phyloP scores from a whole-genome alignment of 23 red algal genomes.

The Gracilaria gracilis region DNA sequence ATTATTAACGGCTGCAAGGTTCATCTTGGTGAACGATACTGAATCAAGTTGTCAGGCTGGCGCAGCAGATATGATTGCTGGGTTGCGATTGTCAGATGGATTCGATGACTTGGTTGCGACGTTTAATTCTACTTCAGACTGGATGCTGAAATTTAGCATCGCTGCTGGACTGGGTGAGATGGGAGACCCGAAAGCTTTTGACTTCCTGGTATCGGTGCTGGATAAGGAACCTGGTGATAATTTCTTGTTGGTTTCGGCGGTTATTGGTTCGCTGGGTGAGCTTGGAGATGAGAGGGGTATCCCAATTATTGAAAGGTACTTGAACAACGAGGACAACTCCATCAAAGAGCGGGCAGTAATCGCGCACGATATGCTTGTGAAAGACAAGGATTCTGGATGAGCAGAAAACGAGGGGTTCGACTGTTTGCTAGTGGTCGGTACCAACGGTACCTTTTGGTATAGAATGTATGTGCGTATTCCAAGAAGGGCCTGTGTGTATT shows the following conservation, averaged over 20 bases:
- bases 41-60: constrained; percentile 72
- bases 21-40: constrained; percentile 68
- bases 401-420: too few species aligned
- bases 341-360: constrained; percentile 77
- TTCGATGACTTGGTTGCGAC: constrained; percentile 76
- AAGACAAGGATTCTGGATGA: neutral
- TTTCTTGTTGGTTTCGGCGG: constrained; percentile 65
- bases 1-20: constrained; percentile 44
- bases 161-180: constrained; percentile 88
- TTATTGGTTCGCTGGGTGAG: constrained; percentile 86
- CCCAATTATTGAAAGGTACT: constrained; percentile 59
- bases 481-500: too few species aligned
- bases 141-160: constrained; percentile 92
- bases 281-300: constrained; percentile 75
- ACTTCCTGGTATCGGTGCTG: constrained; percentile 74
- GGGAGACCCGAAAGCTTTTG: constrained; percentile 78
- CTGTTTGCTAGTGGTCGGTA: too few species aligned
- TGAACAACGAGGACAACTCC: constrained; percentile 56
- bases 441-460: too few species aligned
- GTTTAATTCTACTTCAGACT: constrained; percentile 80
- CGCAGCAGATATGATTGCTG: constrained; percentile 84
- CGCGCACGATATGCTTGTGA: constrained; percentile 57
- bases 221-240: constrained; percentile 18
- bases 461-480: too few species aligned
- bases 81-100: constrained; percentile 48